Conservation (phyloP, 1,284 basidiomycete species). For the Cryptococcus sp. region DNA sequence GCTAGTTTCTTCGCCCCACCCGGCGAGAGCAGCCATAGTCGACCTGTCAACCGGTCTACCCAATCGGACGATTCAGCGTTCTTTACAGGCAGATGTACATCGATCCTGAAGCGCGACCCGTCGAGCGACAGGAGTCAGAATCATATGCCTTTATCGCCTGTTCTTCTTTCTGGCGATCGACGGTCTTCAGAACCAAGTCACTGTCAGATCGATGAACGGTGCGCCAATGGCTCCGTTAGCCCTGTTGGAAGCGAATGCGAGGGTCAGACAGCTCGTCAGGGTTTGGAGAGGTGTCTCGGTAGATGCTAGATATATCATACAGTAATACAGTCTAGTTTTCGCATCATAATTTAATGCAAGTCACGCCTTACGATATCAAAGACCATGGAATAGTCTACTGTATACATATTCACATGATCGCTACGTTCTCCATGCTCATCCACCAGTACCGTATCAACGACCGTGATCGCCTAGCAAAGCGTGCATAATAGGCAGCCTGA, state of each 20-base stretch:
- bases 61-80: neutral
- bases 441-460: too few relatives aligned
- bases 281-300: neutral
- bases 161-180: neutral
- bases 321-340: too few relatives aligned
- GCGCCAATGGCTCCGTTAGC: neutral
- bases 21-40: neutral
- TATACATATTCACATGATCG: neutral
- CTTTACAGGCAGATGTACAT: neutral
- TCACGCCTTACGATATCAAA: too few relatives aligned
- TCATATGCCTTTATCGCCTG: neutral
- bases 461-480: too few relatives aligned
- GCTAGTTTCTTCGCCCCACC: too few relatives aligned
- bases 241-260: neutral
- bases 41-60: neutral
- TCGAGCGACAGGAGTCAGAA: neutral
- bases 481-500: too few relatives aligned
- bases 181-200: neutral
- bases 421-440: neutral
- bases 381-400: too few relatives aligned
- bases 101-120: neutral
- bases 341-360: too few relatives aligned
- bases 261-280: neutral
- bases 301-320: neutral
- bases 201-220: neutral